Base-by-base conservation (phyloP, 1,284 basidiomycete genomes). In the Mrakiaceae sp. region DNA sequence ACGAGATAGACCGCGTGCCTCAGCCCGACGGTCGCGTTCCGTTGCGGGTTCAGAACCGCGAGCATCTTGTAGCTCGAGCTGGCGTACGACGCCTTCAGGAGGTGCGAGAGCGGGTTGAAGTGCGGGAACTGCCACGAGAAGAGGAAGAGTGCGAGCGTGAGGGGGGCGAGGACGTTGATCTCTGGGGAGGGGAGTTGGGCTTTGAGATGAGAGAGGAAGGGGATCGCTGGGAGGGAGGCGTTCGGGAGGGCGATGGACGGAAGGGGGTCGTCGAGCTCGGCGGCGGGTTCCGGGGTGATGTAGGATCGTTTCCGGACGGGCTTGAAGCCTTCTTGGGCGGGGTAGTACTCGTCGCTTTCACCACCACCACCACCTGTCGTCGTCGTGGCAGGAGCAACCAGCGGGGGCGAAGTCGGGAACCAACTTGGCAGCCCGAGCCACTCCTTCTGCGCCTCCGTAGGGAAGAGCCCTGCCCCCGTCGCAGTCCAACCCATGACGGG, bases 81-180 rank as follows among this genome's bases (percentile, higher is more conserved):
- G 0, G 95, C 91, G 76, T 99, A 99, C 47, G 88, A 88, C 14
- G 83, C 84, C 42, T 93, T 84, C 11, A 96, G 83, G 59, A 93
- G 81, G 76, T 97, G 84, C 3, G 93, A 86, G n/a, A 98, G 81
- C 1, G 91, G 79, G 77, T 96, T 98, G 79, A 99, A 98, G 76
- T 98, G 96, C 16, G 96, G 95, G 76, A 98, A 98, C 74, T 99
- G 96, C 96, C 96, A 99, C 66, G 88, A 88, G 78, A 87, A 99
- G 11, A 98, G 82, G 60, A 97, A 76, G 73, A 84, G 79, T 76
- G 88, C 90, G 3, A 97, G 79, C 2, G 86, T 83, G 63, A 87
- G 76, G 0, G 88, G 84, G 0, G 86, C 84, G 52, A 94, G 82
- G 1, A 89, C 85, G 72, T 89, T 91, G 60, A 66, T 59, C 27